Evolutionary conservation across 805 yeast species (phyloP).

Genomic region (Lipomyces orientalis): DNA sequence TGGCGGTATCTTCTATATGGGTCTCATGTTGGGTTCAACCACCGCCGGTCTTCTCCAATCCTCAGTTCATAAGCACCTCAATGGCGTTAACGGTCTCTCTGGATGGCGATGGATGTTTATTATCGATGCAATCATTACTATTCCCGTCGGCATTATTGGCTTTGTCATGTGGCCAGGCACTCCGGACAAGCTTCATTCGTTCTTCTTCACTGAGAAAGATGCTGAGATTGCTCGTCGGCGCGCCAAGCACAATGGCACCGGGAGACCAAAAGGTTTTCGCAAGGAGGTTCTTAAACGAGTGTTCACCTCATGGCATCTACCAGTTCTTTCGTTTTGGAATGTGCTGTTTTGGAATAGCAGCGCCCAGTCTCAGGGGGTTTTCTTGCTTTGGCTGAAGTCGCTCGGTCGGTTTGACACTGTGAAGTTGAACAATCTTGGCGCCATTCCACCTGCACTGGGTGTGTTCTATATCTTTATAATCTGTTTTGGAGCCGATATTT

Average conservation of each 20-base stretch:
- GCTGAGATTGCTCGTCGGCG: conserved; percentile 57
- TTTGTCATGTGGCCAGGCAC: conserved; percentile 68
- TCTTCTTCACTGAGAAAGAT: conserved; percentile 62
- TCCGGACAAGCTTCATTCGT: conserved; percentile 60
- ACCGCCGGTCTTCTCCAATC: conserved; percentile 71
- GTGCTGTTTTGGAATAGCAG: conserved; percentile 31
- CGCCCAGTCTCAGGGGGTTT: conserved; percentile 61
- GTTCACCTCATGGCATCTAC: conserved; percentile 56
- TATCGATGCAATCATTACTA: conserved; percentile 64
- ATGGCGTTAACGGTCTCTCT: conserved; percentile 59
- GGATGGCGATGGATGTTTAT: conserved; percentile 81
- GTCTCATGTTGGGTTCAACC: conserved; percentile 66
- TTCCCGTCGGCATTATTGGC: conserved; percentile 63
- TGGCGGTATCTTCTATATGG: conserved; percentile 64
- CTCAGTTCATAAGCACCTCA: conserved; percentile 54
- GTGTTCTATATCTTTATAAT: conserved; percentile 48
- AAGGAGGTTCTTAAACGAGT: conserved; percentile 54
- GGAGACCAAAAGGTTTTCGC: conserved; percentile 36
- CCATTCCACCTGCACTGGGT: conserved; percentile 66
- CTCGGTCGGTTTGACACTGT: conserved; percentile 52
- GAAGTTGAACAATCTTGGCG: conserved; percentile 56
- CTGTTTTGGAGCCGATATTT: conserved; percentile 53
- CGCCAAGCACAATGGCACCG: conserved; percentile 48
- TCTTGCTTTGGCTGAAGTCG: conserved; percentile 66
- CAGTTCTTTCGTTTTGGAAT: conserved; percentile 49